Evolutionary conservation across 305 asterid species (phyloP).

Genomic region (Rubia tinctorum): DNA sequence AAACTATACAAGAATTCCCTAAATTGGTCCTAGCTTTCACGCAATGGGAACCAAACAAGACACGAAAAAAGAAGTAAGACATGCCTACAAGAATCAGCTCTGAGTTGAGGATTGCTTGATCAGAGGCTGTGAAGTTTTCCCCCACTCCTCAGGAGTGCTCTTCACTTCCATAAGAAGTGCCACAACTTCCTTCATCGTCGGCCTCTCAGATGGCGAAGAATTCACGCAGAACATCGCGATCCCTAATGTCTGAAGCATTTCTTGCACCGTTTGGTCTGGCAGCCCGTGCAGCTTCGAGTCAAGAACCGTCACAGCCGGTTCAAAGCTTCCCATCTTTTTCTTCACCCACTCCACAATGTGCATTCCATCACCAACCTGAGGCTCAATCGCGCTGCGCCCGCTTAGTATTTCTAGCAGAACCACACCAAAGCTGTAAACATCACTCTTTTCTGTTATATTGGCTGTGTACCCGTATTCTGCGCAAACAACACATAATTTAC

Average conservation of each 20-base stretch:
- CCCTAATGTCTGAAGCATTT: conserved; percentile 97
- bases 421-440: conserved; percentile 90
- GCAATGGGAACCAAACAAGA: conserved; percentile 14
- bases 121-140: conserved; percentile 84
- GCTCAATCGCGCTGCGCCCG: conserved; percentile 74
- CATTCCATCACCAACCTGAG: conserved; percentile 75
- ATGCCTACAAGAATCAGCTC: conserved; percentile 34
- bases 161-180: conserved; percentile 92
- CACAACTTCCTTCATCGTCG: conserved; percentile 95
- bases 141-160: conserved; percentile 72
- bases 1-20: conserved; percentile 28
- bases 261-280: conserved; percentile 88
- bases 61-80: not conserved
- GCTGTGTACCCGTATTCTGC: conserved; percentile 90
- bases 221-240: conserved; percentile 96
- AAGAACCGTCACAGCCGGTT: conserved; percentile 71
- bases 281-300: conserved; percentile 76
- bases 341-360: conserved; percentile 97
- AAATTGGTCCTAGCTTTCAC: conserved; percentile 7
- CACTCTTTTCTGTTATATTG: conserved; percentile 93
- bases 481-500: conserved; percentile 11
- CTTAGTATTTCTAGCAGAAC: conserved; percentile 83
- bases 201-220: conserved; percentile 82
- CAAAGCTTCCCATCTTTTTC: conserved; percentile 96
- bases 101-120: conserved; percentile 68